phyloP scores from a whole-genome alignment of 2,329 filamentous ascomycete species.

The Nemania abortiva region DNA sequence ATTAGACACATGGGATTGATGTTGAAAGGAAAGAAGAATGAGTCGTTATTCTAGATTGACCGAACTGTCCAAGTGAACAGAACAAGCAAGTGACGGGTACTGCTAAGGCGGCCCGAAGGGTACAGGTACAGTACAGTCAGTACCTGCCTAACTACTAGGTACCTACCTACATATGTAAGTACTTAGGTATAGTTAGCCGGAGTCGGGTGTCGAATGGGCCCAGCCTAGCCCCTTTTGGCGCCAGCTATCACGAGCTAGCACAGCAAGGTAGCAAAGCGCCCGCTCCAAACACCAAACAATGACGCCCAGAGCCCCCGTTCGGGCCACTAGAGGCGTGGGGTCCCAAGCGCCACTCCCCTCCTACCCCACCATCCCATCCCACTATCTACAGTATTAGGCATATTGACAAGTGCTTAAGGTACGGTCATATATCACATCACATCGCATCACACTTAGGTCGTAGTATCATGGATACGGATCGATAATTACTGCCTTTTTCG shows the following conservation, averaged over 20 bases:
- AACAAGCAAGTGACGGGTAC: neutral
- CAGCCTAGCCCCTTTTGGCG: constrained; percentile 1
- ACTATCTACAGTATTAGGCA: too few species aligned
- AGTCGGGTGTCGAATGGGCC: constrained; percentile 8
- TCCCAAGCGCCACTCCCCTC: constrained; percentile 1
- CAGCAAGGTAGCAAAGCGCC: constrained; percentile 8
- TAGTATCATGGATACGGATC: neutral
- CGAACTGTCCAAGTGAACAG: neutral
- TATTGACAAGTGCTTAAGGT: neutral
- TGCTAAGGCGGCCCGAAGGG: neutral
- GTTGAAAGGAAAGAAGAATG: constrained; percentile 11
- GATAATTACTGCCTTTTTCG: neutral
- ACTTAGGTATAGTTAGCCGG: too few species aligned
- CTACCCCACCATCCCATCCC: neutral
- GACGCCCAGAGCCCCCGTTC: constrained; percentile 2
- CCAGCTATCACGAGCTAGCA: neutral
- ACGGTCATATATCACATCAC: neutral
- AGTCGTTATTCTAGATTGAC: neutral
- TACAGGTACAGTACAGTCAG: neutral
- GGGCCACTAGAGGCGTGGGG: neutral
- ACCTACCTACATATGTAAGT: too few species aligned
- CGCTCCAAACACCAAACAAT: constrained; percentile 11
- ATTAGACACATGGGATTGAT: neutral
- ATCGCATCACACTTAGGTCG: neutral
- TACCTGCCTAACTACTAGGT: too few species aligned